Conservation (phyloP, 176 grass and related monocot species). For the Ensete glaucum region DNA sequence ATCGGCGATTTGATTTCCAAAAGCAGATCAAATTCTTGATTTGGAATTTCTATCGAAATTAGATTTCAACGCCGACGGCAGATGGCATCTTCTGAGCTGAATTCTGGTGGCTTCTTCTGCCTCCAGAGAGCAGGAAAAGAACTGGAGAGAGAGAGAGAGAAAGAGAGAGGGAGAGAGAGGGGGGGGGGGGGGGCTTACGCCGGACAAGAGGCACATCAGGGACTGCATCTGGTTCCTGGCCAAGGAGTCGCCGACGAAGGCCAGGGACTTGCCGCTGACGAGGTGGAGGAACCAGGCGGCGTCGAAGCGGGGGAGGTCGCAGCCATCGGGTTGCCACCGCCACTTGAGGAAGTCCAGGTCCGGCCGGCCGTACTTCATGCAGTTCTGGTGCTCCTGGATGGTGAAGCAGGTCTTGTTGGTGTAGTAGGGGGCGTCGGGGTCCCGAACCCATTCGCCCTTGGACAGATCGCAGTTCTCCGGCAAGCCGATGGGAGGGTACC, state of each 20-base stretch:
- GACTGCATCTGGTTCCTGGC: conserved; percentile 87
- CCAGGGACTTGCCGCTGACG: conserved; percentile 36
- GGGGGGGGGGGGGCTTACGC: background rate
- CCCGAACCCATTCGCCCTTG: conserved; percentile 15
- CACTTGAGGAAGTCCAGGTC: conserved; percentile 48
- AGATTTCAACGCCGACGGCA: too few species aligned
- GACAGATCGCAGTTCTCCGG: conserved; percentile 19
- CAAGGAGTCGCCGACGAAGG: conserved; percentile 66
- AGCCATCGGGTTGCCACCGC: conserved; percentile 22
- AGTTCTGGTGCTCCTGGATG: conserved; percentile 87
- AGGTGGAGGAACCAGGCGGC: conserved; percentile 33
- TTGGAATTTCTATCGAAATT: too few species aligned
- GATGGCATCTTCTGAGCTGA: too few species aligned
- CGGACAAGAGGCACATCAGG: conserved; percentile 58
- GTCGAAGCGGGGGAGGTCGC: conserved; percentile 57
- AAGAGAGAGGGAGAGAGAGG: background rate
- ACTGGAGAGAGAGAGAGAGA: background rate
- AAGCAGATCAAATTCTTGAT: too few species aligned
- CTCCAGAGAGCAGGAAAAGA: background rate
- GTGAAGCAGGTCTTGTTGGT: conserved; percentile 38
- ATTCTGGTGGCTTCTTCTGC: background rate
- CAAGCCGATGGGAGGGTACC: background rate
- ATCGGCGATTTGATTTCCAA: too few species aligned
- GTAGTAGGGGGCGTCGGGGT: conserved; percentile 38
- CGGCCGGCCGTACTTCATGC: conserved; percentile 60